Percentiles rank a stretch among this genome's conserved stretches.
Conservation (phyloP, 192 early-diverging fungal genomes). For the Entrophospora sp. region DNA sequence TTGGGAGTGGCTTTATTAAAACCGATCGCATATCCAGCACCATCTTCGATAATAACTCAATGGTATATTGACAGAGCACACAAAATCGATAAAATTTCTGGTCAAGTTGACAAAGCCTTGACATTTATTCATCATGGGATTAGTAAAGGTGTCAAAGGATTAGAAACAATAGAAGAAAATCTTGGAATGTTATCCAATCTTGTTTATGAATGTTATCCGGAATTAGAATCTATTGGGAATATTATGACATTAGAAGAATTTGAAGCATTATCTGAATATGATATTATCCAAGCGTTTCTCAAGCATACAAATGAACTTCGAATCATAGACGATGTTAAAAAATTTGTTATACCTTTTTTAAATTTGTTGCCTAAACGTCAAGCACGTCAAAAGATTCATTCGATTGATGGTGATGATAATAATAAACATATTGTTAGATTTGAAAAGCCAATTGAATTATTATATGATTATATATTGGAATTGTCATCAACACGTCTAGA, state of each 20-base stretch:
- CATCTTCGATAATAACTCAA: constrained; percentile 32
- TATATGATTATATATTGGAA: constrained; percentile 41
- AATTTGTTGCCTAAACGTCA: constrained; percentile 22
- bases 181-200: constrained; percentile 48
- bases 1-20: constrained; percentile 31
- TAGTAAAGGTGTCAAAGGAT: constrained; percentile 35
- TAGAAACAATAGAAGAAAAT: constrained; percentile 46
- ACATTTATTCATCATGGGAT: constrained; percentile 44
- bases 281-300: constrained; percentile 31
- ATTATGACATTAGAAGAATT: constrained; percentile 29
- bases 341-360: constrained; percentile 41
- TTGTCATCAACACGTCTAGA: constrained; percentile 31
- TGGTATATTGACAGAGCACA: constrained; percentile 54
- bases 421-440: constrained; percentile 19
- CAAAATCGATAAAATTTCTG: constrained; percentile 43
- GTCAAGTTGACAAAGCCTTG: constrained; percentile 44
- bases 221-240: constrained; percentile 17
- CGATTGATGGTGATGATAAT: neutral
- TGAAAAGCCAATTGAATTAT: constrained; percentile 23
- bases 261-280: constrained; percentile 27
- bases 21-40: constrained; percentile 39
- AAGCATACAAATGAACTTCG: constrained; percentile 27
- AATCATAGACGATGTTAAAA: constrained; percentile 40
- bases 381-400: constrained; percentile 23
- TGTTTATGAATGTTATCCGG: constrained; percentile 49